A percentile compares a stretch with the other conserved stretches of the same genome.
These are phyloP conservation scores for Colletotrichum sidae DNA, from an alignment of 2,329 filamentous ascomycete species.

Conservation along the genomic window DNA sequence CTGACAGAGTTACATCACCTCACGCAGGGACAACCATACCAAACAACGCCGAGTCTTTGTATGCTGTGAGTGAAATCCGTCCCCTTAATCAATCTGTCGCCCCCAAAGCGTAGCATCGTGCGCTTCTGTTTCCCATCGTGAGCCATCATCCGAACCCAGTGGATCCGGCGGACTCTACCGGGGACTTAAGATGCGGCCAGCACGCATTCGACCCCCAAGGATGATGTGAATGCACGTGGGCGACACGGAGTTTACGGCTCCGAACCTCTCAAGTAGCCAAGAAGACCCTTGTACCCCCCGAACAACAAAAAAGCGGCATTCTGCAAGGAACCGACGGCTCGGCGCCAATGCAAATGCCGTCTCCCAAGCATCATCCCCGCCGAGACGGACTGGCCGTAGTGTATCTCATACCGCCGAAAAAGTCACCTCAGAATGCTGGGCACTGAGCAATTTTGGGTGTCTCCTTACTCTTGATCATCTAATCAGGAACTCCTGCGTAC, in stretches of 20 bases:
- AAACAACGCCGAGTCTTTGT: neutral
- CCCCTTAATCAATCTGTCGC: slow-evolving; percentile 29
- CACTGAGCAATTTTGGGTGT: slow-evolving; percentile 15
- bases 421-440: slow-evolving; percentile 26
- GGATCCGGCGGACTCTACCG: neutral
- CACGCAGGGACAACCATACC: slow-evolving; percentile 1
- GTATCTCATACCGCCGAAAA: slow-evolving; percentile 25
- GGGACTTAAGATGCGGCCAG: neutral
- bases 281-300: neutral
- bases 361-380: slow-evolving; percentile 34
- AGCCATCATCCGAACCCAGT: slow-evolving; percentile 22
- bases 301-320: slow-evolving; percentile 5
- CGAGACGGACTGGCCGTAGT: slow-evolving; percentile 19
- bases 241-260: slow-evolving; percentile 16
- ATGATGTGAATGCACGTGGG: slow-evolving; percentile 10
- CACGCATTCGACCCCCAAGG: neutral
- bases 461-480: slow-evolving; percentile 18
- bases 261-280: slow-evolving; percentile 1
- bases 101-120: neutral
- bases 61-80: neutral
- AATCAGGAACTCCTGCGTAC: slow-evolving; percentile 9
- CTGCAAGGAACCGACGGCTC: slow-evolving; percentile 26
- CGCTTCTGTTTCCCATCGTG: neutral
- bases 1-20: slow-evolving; percentile 4
- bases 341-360: slow-evolving; percentile 27